phyloP scores from a whole-genome alignment of 371 early-diverging fungal genomes.

The Mucor saturninus region DNA sequence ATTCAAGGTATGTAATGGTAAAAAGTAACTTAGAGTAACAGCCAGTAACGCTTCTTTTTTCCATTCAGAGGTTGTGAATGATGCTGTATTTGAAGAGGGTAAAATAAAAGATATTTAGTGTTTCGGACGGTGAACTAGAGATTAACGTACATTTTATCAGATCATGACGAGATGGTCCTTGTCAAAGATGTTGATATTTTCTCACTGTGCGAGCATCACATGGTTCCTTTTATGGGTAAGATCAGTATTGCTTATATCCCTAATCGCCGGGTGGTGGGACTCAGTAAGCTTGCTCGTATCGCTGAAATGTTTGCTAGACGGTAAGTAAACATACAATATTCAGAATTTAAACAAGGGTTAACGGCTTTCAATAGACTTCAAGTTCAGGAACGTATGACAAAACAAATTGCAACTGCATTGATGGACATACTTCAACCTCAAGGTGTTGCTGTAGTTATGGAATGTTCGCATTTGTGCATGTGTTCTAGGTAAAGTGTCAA shows the following conservation, averaged over 20 bases:
- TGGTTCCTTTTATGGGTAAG: conserved; percentile 98
- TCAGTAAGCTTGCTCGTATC: conserved; percentile 96
- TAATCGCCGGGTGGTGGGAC: conserved; percentile 91
- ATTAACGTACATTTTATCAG: conserved; percentile 39
- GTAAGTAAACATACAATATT: conserved; percentile 14
- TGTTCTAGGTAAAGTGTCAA: conserved; percentile 41
- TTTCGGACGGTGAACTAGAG: neutral
- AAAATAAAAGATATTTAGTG: conserved; percentile 12
- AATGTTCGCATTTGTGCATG: conserved; percentile 77
- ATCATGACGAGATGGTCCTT: conserved; percentile 98
- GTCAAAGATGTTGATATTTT: conserved; percentile 95
- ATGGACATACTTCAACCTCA: conserved; percentile 92
- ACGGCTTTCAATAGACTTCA: conserved; percentile 69
- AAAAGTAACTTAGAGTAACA: neutral
- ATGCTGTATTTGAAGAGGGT: conserved; percentile 96
- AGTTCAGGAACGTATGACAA: conserved; percentile 97
- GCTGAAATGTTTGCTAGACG: conserved; percentile 96
- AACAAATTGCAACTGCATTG: conserved; percentile 92
- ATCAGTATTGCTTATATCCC: conserved; percentile 97
- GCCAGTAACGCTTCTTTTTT: neutral
- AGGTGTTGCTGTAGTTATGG: conserved; percentile 98
- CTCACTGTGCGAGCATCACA: conserved; percentile 97
- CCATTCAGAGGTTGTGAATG: conserved; percentile 77
- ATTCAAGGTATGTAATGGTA: conserved; percentile 62
- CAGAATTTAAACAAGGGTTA: too few relatives aligned